Evolutionary conservation across 768 basidiomycete genomes (phyloP), one percentile per base, ranked within the genome.

Genomic region (Termitomyces sp.): DNA sequence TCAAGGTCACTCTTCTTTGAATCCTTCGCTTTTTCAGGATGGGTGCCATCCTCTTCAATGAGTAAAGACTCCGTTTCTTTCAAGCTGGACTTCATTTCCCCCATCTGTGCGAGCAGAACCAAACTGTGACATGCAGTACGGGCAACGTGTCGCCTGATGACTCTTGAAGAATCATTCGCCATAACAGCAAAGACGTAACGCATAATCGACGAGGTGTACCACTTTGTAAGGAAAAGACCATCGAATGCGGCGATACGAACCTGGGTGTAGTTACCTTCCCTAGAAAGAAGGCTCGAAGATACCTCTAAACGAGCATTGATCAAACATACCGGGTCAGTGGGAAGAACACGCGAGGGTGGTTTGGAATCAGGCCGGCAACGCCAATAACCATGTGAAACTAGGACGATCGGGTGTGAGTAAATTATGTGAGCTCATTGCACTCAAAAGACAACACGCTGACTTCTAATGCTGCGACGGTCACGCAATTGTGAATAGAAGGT

Each of bases 161-260:
- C 71, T 16, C 89, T 84, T 2, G 92, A 98, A 9, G 88, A 78
- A 67, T 99, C 97, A 65, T 87, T 81, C 8, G 87, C 84, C 75
- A 96, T 86, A 56, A 97, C 88, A 10, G 91, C 82, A 50, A 96
- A 79, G 61, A 98, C 78, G 67, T 98, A 98, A 14, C 85, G 84
- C 83, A 92, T 90, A 64, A 95, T 85, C 65, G 84, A 82, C 36
- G 86, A 86, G 2, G 87, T 79, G 68, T 92, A 87, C 93, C 94
- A 89, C 72, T 93, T 87, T 57, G 88, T 88, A 68, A 94, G 74
- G 78, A 96, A 87, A 10, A 98, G 79, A 35, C 92, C 91, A 71
- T 99, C 97, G 64, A 99, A 97, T 3, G 97, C 96, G 4, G 91
- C 87, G 46, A 93, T 82, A 47, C 97, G 88, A 46, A 99, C 91